A percentile compares a stretch with the other conserved stretches of the same genome.
These are phyloP conservation scores for Dillenia turbinata DNA, from an alignment of 164 flowering plant genomes.

Conservation along the genomic window DNA sequence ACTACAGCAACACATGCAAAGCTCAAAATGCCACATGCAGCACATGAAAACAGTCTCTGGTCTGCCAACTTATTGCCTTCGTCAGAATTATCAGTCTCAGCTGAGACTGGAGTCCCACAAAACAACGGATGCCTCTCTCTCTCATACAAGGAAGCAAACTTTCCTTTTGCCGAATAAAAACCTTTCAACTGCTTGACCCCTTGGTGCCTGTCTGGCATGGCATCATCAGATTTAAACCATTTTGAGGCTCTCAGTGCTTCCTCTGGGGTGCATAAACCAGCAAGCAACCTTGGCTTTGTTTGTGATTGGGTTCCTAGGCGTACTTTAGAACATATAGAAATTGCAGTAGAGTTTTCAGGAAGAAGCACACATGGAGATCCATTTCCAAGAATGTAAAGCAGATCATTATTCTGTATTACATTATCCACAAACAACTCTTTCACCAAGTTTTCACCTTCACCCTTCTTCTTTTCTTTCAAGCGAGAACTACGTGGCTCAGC, in stretches of 20 bases:
- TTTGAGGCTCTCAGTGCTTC: slow-evolving; percentile 33
- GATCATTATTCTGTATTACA: slow-evolving; percentile 58
- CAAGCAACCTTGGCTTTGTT: slow-evolving; percentile 39
- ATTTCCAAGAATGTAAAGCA: slow-evolving; percentile 68
- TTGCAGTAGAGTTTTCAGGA: slow-evolving; percentile 54
- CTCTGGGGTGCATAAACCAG: slow-evolving; percentile 40
- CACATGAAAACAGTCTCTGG: slow-evolving; percentile 84
- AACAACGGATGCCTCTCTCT: slow-evolving; percentile 20
- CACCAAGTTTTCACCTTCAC: slow-evolving; percentile 79
- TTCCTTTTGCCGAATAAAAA: slow-evolving; percentile 38
- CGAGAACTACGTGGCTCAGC: slow-evolving; percentile 87
- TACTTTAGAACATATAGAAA: slow-evolving; percentile 41
- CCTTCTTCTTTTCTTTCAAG: slow-evolving; percentile 72
- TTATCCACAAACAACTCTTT: slow-evolving; percentile 77
- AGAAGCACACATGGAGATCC: slow-evolving; percentile 73
- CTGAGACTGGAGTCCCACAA: slow-evolving; percentile 19
- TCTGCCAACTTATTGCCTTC: slow-evolving; percentile 45
- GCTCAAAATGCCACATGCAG: slow-evolving; percentile 85
- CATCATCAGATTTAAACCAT: slow-evolving; percentile 24
- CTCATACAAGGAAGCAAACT: slow-evolving; percentile 26
- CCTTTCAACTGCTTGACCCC: slow-evolving; percentile 27
- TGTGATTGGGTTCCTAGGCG: slow-evolving; percentile 44
- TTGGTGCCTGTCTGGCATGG: slow-evolving; percentile 28
- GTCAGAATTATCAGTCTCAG: slow-evolving; percentile 18
- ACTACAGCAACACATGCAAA: slow-evolving; percentile 82